Percentiles rank a stretch among this genome's conserved stretches.
phyloP scores from a whole-genome alignment of 2,329 filamentous ascomycete genomes.

The Penicillium sp. region DNA sequence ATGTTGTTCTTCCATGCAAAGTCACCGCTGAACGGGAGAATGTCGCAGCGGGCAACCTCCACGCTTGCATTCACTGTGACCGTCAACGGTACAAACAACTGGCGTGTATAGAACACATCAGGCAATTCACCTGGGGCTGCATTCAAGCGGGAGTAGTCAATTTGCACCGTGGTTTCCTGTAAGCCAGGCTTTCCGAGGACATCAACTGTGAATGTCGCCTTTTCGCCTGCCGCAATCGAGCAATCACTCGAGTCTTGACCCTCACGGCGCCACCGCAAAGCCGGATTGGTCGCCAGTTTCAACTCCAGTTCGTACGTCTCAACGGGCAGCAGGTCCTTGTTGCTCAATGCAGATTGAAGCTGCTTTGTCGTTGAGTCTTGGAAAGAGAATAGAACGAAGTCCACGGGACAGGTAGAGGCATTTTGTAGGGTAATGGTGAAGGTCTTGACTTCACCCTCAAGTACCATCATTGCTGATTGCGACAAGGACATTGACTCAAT shows the following conservation, averaged over 20 bases:
- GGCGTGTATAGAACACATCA: conserved; percentile 79
- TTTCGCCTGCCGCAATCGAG: conserved; percentile 67
- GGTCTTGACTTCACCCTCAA: conserved; percentile 80
- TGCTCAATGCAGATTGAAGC: conserved; percentile 72
- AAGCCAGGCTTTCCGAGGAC: conserved; percentile 84
- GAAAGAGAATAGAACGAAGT: conserved; percentile 85
- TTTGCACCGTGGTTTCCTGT: conserved; percentile 74
- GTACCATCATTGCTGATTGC: conserved; percentile 85
- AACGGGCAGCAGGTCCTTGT: conserved; percentile 73
- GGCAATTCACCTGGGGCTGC: conserved; percentile 66
- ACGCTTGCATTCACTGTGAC: conserved; percentile 92
- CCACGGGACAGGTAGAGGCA: conserved; percentile 71
- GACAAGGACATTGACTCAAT: conserved; percentile 76
- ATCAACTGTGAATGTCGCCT: conserved; percentile 76
- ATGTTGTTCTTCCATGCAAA: conserved; percentile 63
- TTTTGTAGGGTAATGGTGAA: conserved; percentile 84
- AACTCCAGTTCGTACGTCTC: conserved; percentile 87
- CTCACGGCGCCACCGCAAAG: conserved; percentile 58
- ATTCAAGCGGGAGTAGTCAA: conserved; percentile 85
- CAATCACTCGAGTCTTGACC: conserved; percentile 49
- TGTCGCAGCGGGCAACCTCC: conserved; percentile 76
- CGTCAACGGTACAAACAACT: conserved; percentile 76
- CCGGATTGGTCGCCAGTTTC: conserved; percentile 73
- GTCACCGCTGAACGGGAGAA: conserved; percentile 69
- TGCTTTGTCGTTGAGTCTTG: conserved; percentile 82